phyloP scores from a whole-genome alignment of 2,329 filamentous ascomycete species.

The Aspergillus ochraceus region DNA sequence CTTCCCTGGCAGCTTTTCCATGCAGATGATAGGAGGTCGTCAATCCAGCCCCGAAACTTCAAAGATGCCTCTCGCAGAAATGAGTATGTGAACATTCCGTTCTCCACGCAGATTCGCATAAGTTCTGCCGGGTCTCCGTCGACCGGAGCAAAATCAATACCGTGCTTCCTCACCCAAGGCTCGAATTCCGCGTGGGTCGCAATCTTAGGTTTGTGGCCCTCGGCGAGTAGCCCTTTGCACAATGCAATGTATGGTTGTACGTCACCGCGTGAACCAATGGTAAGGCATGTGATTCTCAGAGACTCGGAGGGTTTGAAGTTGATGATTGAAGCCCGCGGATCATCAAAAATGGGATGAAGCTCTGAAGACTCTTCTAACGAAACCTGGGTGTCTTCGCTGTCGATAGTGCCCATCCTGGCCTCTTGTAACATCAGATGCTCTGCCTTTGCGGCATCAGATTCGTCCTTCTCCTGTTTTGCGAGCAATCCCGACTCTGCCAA shows the following conservation, averaged over 20 bases:
- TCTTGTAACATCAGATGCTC: constrained; percentile 80
- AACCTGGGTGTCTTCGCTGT: constrained; percentile 28
- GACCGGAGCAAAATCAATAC: constrained; percentile 86
- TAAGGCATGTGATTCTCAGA: constrained; percentile 85
- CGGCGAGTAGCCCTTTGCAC: constrained; percentile 83
- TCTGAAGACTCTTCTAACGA: constrained; percentile 34
- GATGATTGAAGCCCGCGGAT: constrained; percentile 80
- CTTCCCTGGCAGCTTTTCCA: constrained; percentile 82
- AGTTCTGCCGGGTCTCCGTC: constrained; percentile 90
- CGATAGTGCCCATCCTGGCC: constrained; percentile 58
- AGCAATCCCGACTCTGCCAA: constrained; percentile 69
- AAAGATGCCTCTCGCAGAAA: constrained; percentile 85
- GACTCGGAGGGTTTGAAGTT: constrained; percentile 84
- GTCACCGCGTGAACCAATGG: constrained; percentile 92
- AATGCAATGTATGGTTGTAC: constrained; percentile 97
- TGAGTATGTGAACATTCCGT: constrained; percentile 92
- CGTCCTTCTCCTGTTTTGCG: constrained; percentile 66
- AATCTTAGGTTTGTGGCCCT: constrained; percentile 84
- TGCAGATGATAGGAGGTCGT: constrained; percentile 78
- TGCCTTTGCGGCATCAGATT: constrained; percentile 71
- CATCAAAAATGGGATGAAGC: constrained; percentile 81
- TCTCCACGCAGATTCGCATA: constrained; percentile 94
- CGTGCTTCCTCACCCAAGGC: constrained; percentile 85
- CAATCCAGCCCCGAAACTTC: constrained; percentile 93
- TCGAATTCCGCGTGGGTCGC: constrained; percentile 91